Percentiles rank a stretch among this genome's conserved stretches.
These are phyloP conservation scores for Miamiensis avidus DNA, from an alignment of 169 alveolate species.

Conservation along the genomic window DNA sequence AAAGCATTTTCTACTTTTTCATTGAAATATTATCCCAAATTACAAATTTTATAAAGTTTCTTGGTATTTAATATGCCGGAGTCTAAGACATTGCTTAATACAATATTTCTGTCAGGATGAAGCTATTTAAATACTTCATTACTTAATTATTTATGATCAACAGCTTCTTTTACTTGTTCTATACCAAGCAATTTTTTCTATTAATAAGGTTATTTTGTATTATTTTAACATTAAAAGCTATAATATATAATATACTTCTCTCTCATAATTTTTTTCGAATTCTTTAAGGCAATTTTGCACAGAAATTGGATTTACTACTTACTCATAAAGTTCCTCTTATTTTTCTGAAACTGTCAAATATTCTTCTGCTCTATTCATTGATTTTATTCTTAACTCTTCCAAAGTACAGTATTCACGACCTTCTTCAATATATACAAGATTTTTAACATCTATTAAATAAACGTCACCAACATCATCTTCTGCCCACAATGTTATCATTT, in stretches of 20 bases:
- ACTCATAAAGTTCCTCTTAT: background rate
- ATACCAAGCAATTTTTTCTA: background rate
- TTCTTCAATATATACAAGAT: no score
- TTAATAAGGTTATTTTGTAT: no score
- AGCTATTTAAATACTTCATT: background rate
- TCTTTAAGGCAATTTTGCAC: background rate
- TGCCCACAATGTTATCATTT: background rate
- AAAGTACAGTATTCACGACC: background rate
- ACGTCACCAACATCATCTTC: background rate
- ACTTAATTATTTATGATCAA: background rate
- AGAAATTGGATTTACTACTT: background rate
- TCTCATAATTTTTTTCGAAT: background rate
- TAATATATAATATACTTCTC: background rate
- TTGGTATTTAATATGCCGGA: no score
- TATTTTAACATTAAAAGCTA: no score
- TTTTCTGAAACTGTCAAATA: background rate
- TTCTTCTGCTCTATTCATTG: background rate
- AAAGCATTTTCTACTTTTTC: no score
- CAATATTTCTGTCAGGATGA: no score
- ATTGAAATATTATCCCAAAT: no score
- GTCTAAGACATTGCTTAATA: no score
- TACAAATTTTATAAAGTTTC: no score
- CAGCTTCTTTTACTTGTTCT: background rate
- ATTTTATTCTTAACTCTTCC: no score
- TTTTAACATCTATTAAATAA: background rate